Base-by-base conservation (phyloP, 164 flowering plant species). In the Berberis thunbergii region DNA sequence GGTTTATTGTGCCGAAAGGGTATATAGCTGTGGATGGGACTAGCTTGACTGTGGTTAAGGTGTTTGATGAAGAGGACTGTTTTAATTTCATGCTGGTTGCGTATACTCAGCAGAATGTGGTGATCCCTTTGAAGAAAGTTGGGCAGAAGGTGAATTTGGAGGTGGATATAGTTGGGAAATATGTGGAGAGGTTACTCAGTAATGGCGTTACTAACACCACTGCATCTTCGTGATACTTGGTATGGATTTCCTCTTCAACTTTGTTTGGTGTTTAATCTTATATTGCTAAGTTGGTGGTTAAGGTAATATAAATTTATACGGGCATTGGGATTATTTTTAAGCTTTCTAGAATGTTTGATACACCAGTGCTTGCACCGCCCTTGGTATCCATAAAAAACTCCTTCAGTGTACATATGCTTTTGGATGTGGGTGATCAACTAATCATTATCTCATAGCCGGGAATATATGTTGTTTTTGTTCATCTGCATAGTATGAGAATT, bases 81-180 rank as follows among this genome's bases (percentile, higher is more conserved):
- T 93, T 90, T 65, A 84, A 84, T 75, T 87, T 93, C 70, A 86
- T 90, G 98, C 43, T 93, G 74, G 96, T 93, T 60, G 87, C 85
- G 55, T 93, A 93, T 43, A 85, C 98, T 2, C 96, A 90, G 80
- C 84, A 88, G 78, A 80, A 90, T 7, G 83, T 90, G 26, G 95
- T 90, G 70, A 81, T 90, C 63, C 89, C 98, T 13, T 64, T 77
- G 84, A 90, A 90, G 89, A 77, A 84, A 60, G 83, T 86, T 57
- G 98, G 97, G 58, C 80, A 84, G 73, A 85, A 82, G 81, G 97
- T 93, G 77, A 93, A 93, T 70, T 73, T 93, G 81, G 96, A 93
- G 79, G 97, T 90, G 13, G 96, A 93, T 78, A 84, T 90, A 48
- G 73, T 93, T 58, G 98, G 98, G 40, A 93, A 93, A 74, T 90